Base-by-base conservation (phyloP, 805 yeast genomes). In the Metschnikowia gelsemii region DNA sequence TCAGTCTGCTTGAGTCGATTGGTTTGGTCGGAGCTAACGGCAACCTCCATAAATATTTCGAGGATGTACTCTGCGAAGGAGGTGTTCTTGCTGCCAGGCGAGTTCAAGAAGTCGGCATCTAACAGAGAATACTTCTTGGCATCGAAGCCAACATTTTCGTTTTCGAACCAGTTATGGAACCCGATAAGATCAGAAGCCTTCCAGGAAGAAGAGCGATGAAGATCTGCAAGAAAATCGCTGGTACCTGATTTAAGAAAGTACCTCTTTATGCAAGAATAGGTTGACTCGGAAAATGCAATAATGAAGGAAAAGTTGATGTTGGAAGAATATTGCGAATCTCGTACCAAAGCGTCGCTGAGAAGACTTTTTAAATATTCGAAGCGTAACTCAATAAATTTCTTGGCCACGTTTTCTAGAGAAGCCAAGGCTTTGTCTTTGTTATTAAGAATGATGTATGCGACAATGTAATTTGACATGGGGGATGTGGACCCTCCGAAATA, bases 231-330 rank as follows among this genome's bases (percentile, higher is more conserved):
- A 12, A 62, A 39, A 2, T 51, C 58, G 26, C 42, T 51, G 2
- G 43, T 12, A 1, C 43, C 43, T 1, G 39, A 17, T 9, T 37
- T 35, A 3, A 49, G 38, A 36, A 66, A 67, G 38, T 53, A 63
- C n/a, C 44, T 41, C 1, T 45, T 38, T 3, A 59, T 47, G 35
- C 60, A 59, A 3, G 49, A 55, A 41, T 57, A 58, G 0, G 75
- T 66, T 24, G 59, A 61, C 48, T 69, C 73, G 22, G 64, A 43
- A 34, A 48, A 68, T 43, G 57, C 61, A 40, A 66, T 56, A 5
- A 67, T 43, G 18, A 50, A 51, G 23, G 54, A 55, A 42, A 64
- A 63, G 40, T 63, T 55, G 14, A 65, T 42, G 23, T 53, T 44
- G 30, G 34, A 22, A 1, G 45, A 17, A 14, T 20, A 12, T 4